Percentiles rank a stretch among this genome's conserved stretches.
phyloP scores from a whole-genome alignment of 306 rosid genomes.

The Inga oerstediana region DNA sequence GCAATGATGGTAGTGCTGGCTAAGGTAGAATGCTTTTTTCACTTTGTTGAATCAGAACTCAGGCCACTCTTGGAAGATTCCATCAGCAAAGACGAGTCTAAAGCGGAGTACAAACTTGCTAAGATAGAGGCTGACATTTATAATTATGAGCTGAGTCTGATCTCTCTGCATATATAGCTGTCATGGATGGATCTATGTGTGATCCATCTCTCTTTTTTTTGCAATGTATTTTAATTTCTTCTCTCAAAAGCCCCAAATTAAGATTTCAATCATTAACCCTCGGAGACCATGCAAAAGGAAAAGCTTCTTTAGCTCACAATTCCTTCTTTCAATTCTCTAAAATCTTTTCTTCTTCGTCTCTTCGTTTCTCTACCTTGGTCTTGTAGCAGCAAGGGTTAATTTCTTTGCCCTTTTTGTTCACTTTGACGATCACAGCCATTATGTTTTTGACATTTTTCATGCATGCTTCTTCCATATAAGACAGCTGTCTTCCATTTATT shows the following conservation, averaged over 20 bases:
- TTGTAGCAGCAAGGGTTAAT: slow-evolving; percentile 22
- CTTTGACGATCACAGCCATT: slow-evolving; percentile 43
- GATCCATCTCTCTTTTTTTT: neutral
- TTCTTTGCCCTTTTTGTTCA: slow-evolving; percentile 28
- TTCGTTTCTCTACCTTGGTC: slow-evolving; percentile 25
- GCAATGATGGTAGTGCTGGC: slow-evolving; percentile 57
- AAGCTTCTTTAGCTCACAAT: slow-evolving; percentile 62
- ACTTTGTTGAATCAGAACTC: slow-evolving; percentile 43
- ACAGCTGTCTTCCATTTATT: slow-evolving; percentile 46
- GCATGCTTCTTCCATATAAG: slow-evolving; percentile 48
- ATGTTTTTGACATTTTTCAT: slow-evolving; percentile 20
- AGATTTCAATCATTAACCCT: slow-evolving; percentile 74
- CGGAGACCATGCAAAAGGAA: slow-evolving; percentile 99
- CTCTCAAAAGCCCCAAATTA: slow-evolving; percentile 60
- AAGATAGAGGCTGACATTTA: slow-evolving; percentile 50
- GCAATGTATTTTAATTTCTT: slow-evolving; percentile 38
- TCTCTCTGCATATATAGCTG: slow-evolving; percentile 43
- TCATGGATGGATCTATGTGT: slow-evolving; percentile 42
- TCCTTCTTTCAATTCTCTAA: slow-evolving; percentile 54
- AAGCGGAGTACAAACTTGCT: slow-evolving; percentile 50
- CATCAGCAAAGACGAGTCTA: slow-evolving; percentile 57
- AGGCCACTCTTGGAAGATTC: slow-evolving; percentile 75
- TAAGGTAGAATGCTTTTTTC: slow-evolving; percentile 33
- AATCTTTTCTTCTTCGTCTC: slow-evolving; percentile 41
- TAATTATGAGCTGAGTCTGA: slow-evolving; percentile 46